Base-by-base conservation (phyloP, 305 asterid species). In the Fraxinus sp. region DNA sequence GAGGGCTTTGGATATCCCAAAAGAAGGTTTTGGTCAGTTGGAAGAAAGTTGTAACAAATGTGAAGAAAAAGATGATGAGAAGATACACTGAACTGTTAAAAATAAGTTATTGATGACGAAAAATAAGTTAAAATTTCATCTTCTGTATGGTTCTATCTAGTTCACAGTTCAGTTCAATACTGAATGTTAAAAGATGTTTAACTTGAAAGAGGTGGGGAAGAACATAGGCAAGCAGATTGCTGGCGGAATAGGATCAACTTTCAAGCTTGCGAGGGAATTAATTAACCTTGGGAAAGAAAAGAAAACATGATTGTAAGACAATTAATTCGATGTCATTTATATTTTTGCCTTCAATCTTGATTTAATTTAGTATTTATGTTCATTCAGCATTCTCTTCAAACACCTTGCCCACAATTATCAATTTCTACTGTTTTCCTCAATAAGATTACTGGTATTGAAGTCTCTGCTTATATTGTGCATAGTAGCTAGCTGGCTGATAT, bases 1-100 rank as follows among this genome's bases (percentile, higher is more conserved):
- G 80, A 88, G 97, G 88, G 94, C 97, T 18, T 84, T 95, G 88
- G 98, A 95, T 46, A 89, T 84, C 81, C 90, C 94, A 3, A 87
- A 87, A 85, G 91, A 82, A 70, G 88, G 80, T 5, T 76, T 30
- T 24, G 85, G 80, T 70, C 81, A 81, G 13, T 13, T 78, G 71
- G 86, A 82, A 41, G 84, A 80, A 80, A 86, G 43, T 28, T 80
- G 87, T 78, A 37, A 81, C 37, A 86, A 85, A 71, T 28, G 77
- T 18, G 86, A 81, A 37, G 76, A 85, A 14, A 70, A 86, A 30
- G 81, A 80, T 5, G 79, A 82, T 9, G 87, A 37, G 46, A 84
- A 90, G 83, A 43, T 77, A 82, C 84, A 79, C 37, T 84, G 7
- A 83, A 10, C 39, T 28, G 35, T 73, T 52, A 41, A 16, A 72